These are phyloP conservation scores for Nectriaceae sp. DNA, from an alignment of 2,329 filamentous ascomycete species.

Conservation along the genomic window DNA sequence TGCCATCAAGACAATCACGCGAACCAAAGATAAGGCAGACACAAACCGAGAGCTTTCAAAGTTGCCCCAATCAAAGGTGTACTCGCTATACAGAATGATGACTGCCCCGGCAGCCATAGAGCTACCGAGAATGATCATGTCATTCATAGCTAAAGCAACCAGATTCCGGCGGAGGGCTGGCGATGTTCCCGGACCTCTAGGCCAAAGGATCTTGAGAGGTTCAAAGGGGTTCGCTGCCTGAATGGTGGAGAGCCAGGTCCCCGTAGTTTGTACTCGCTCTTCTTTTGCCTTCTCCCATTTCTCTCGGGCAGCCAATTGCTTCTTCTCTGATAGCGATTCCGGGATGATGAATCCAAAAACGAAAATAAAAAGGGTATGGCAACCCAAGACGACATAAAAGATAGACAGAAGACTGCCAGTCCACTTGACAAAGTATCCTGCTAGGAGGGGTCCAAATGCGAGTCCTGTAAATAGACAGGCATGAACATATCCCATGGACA, in stretches of 20 bases:
- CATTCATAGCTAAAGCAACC: conserved; percentile 76
- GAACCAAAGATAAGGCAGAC: conserved; percentile 73
- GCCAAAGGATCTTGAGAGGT: conserved; percentile 77
- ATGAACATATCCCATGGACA: conserved; percentile 87
- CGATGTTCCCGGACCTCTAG: conserved; percentile 63
- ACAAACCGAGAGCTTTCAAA: conserved; percentile 80
- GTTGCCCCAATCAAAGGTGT: conserved; percentile 79
- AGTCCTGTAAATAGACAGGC: conserved; percentile 88
- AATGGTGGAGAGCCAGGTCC: conserved; percentile 34
- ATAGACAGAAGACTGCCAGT: conserved; percentile 77
- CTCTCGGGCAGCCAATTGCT: conserved; percentile 70
- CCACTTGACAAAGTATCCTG: conserved; percentile 75
- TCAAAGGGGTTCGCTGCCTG: conserved; percentile 67
- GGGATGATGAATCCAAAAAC: conserved; percentile 74
- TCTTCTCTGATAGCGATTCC: conserved; percentile 77
- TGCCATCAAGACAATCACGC: conserved; percentile 74
- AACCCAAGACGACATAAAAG: conserved; percentile 78
- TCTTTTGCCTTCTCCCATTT: conserved; percentile 57
- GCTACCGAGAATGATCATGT: conserved; percentile 79
- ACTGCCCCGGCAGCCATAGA: conserved; percentile 82
- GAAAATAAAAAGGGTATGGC: conserved; percentile 73
- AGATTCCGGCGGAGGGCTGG: conserved; percentile 73
- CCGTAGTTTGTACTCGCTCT: conserved; percentile 29
- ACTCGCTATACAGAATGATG: conserved; percentile 80
- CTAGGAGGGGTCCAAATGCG: conserved; percentile 79